Evolutionary conservation across 2,329 filamentous ascomycete genomes (phyloP).

Genomic region (Stagonosporopsis vannaccii): DNA sequence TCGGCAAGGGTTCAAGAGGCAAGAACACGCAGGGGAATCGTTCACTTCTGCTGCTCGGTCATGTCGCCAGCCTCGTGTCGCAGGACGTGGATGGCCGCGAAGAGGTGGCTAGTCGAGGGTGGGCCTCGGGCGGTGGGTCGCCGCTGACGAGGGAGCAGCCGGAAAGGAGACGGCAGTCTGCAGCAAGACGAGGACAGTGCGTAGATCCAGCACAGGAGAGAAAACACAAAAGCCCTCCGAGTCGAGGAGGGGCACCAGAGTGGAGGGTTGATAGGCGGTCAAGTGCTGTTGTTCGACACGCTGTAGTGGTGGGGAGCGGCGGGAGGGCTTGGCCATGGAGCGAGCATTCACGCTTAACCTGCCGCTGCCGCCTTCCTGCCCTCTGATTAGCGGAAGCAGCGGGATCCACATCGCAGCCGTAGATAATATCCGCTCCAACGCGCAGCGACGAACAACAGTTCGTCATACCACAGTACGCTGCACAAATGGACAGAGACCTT

Average conservation of each 20-base stretch:
- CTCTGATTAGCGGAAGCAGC: slow-evolving; percentile 7
- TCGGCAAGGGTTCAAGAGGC: neutral
- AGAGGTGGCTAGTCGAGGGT: slow-evolving; percentile 13
- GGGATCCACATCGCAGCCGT: slow-evolving; percentile 8
- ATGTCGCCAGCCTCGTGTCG: slow-evolving; percentile 21
- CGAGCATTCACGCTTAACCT: slow-evolving; percentile 16
- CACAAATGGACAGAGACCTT: neutral
- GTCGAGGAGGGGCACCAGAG: slow-evolving; percentile 10
- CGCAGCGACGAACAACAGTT: neutral
- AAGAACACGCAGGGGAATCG: slow-evolving; percentile 9
- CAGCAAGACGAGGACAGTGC: neutral
- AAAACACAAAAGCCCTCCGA: neutral
- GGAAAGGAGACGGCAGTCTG: slow-evolving; percentile 8
- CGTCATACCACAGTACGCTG: neutral
- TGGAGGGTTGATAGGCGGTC: slow-evolving; percentile 7
- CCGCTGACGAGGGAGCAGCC: slow-evolving; percentile 19
- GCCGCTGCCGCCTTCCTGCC: slow-evolving; percentile 11
- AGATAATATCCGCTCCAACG: slow-evolving; percentile 1
- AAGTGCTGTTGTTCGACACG: slow-evolving; percentile 18
- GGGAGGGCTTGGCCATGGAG: slow-evolving; percentile 3
- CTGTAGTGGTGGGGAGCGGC: slow-evolving; percentile 7
- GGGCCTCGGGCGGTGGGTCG: slow-evolving; percentile 16
- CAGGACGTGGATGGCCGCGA: slow-evolving; percentile 14
- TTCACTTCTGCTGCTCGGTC: slow-evolving; percentile 12
- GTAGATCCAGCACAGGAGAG: neutral